These are phyloP conservation scores for Domatiomyces globalis DNA, from an alignment of 2,329 filamentous ascomycete species.

Conservation along the genomic window DNA sequence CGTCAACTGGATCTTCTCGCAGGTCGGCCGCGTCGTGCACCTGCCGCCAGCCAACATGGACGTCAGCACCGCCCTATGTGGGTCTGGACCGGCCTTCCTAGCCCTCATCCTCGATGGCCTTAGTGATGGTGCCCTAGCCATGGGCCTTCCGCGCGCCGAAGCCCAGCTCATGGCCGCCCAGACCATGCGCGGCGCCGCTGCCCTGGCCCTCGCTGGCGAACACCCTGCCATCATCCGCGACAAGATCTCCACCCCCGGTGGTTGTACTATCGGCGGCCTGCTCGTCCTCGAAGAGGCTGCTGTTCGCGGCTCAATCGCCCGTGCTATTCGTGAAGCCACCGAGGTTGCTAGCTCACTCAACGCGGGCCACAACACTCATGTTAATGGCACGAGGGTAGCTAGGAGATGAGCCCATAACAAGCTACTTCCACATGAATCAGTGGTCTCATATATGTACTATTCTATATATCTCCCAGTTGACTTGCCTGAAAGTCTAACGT, in stretches of 20 bases:
- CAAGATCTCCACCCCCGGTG: conserved; percentile 47
- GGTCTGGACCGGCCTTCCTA: conserved; percentile 48
- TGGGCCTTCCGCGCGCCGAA: conserved; percentile 45
- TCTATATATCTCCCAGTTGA: no score
- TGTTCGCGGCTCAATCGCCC: conserved; percentile 55
- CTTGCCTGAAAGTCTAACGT: no score
- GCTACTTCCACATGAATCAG: background rate
- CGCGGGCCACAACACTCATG: conserved; percentile 14
- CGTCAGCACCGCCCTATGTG: conserved; percentile 22
- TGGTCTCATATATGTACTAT: background rate
- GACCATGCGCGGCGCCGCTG: conserved; percentile 46
- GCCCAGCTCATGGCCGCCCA: conserved; percentile 50
- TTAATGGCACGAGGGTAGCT: conserved; percentile 17
- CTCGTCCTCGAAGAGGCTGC: conserved; percentile 61
- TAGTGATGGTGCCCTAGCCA: conserved; percentile 48
- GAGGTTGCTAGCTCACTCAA: conserved; percentile 42
- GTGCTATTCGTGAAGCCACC: conserved; percentile 50
- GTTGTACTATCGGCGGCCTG: conserved; percentile 49
- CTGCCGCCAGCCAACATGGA: conserved; percentile 17
- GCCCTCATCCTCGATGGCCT: conserved; percentile 46
- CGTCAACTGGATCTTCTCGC: conserved; percentile 44
- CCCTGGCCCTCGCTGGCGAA: conserved; percentile 43
- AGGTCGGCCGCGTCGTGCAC: conserved; percentile 25
- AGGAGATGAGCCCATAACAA: conserved; percentile 1
- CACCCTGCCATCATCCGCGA: conserved; percentile 47